Evolutionary conservation across 2,329 filamentous ascomycete species (phyloP).

Genomic region (Acrodontium crateriforme): DNA sequence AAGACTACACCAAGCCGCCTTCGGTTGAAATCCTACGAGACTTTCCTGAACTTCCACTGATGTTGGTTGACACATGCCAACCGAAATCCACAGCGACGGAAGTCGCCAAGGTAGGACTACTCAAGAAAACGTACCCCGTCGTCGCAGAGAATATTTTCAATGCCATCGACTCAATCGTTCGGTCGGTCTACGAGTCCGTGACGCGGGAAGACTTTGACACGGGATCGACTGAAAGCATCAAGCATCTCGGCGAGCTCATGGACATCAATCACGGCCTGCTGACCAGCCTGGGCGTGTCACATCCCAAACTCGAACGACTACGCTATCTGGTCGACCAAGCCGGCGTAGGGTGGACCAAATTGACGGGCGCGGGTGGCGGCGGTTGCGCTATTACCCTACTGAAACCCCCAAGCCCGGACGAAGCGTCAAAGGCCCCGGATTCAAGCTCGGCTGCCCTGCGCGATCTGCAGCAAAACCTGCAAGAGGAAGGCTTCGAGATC

Average conservation of each 20-base stretch:
- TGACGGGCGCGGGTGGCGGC: constrained; percentile 89
- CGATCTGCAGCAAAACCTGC: constrained; percentile 47
- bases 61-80: constrained; percentile 81
- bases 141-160: constrained; percentile 72
- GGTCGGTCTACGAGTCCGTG: constrained; percentile 43
- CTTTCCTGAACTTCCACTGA: constrained; percentile 81
- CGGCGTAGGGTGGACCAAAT: constrained; percentile 89
- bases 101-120: constrained; percentile 68
- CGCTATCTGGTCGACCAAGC: constrained; percentile 81
- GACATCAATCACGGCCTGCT: constrained; percentile 87
- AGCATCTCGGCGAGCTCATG: constrained; percentile 73
- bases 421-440: too few species aligned
- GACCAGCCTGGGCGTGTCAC: constrained; percentile 83
- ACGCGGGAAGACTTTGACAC: constrained; percentile 51
- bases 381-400: constrained; percentile 90
- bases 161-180: constrained; percentile 64
- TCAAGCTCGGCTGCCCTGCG: constrained; percentile 38
- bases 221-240: constrained; percentile 48
- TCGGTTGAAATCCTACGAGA: constrained; percentile 62
- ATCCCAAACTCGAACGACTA: constrained; percentile 82
- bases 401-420: constrained; percentile 45
- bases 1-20: constrained; percentile 58
- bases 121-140: constrained; percentile 58
- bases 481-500: constrained; percentile 54
- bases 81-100: constrained; percentile 73